Conservation (phyloP, 2,329 filamentous ascomycete genomes). For the Fusarium anguioides region DNA sequence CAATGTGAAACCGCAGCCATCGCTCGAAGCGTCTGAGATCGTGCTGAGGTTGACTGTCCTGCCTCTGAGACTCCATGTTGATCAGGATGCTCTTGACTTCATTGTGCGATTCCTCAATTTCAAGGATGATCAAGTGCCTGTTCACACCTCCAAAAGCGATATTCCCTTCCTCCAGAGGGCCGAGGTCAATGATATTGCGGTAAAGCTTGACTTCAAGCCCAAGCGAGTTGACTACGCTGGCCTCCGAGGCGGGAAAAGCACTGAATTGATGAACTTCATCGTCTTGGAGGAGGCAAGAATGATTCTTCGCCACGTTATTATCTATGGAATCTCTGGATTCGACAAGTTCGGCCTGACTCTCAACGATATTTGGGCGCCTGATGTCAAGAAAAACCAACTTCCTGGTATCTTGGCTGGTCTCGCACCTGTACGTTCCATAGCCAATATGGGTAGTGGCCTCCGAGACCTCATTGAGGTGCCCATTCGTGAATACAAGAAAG, state of each 20-base stretch:
- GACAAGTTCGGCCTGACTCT: conserved; percentile 89
- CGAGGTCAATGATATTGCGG: conserved; percentile 83
- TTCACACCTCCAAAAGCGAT: conserved; percentile 72
- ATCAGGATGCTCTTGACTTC: conserved; percentile 97
- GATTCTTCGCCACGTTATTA: conserved; percentile 86
- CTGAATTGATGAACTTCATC: conserved; percentile 99
- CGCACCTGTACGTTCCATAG: conserved; percentile 87
- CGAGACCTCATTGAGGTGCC: conserved; percentile 89
- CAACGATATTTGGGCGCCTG: conserved; percentile 96
- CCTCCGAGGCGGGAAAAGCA: conserved; percentile 90
- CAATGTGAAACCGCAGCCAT: conserved; percentile 85
- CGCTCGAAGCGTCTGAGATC: conserved; percentile 88
- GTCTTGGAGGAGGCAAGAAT: conserved; percentile 90
- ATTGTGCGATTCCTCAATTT: conserved; percentile 98
- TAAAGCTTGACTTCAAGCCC: conserved; percentile 95
- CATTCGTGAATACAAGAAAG: conserved; percentile 91
- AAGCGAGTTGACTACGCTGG: conserved; percentile 97
- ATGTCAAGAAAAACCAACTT: conserved; percentile 89
- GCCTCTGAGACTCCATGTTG: conserved; percentile 90
- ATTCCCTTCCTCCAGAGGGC: conserved; percentile 89
- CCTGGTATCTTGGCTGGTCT: conserved; percentile 89
- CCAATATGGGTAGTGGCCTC: conserved; percentile 90
- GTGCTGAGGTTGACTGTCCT: conserved; percentile 83
- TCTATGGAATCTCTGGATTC: conserved; percentile 92
- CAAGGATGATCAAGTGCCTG: conserved; percentile 77